These are phyloP conservation scores for Mortierella hygrophila DNA, from an alignment of 192 early-diverging fungal genomes.

Conservation along the genomic window DNA sequence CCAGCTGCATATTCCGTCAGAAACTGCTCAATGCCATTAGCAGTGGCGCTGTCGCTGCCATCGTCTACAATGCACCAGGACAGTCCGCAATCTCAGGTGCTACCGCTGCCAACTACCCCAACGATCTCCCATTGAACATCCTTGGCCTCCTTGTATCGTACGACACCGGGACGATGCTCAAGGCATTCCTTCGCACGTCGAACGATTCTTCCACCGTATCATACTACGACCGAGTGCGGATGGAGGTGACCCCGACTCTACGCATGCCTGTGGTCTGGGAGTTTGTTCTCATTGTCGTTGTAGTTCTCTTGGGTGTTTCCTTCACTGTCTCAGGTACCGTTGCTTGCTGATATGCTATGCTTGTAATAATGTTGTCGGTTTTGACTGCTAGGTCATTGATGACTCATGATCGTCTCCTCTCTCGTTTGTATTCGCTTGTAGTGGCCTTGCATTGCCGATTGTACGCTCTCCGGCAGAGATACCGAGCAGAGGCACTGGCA, in stretches of 20 bases:
- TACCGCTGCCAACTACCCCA: conserved; percentile 13
- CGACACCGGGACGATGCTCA: conserved; percentile 19
- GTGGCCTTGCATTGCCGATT: conserved; percentile 44
- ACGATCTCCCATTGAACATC: conserved; percentile 4
- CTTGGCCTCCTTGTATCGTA: conserved; percentile 26
- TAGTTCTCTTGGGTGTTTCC: conserved; percentile 35
- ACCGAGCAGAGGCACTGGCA: conserved; percentile 36
- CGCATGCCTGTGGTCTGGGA: conserved; percentile 49
- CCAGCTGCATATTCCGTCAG: conserved; percentile 28
- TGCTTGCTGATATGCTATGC: too few relatives aligned
- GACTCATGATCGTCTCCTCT: not conserved
- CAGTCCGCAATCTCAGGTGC: conserved; percentile 15
- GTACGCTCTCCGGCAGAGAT: conserved; percentile 34
- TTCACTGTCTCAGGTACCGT: conserved; percentile 45
- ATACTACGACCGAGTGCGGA: conserved; percentile 14
- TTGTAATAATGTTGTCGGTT: too few relatives aligned
- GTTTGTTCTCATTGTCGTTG: conserved; percentile 45
- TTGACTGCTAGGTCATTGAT: not conserved
- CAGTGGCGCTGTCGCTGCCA: conserved; percentile 26
- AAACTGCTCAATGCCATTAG: conserved; percentile 25
- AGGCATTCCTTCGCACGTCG: not conserved
- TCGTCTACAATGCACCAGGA: conserved; percentile 30
- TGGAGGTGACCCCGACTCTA: not conserved
- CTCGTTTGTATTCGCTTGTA: not conserved
- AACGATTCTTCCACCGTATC: not conserved